phyloP scores from a whole-genome alignment of 805 yeast species.

The Zygosaccharomyces pseudorouxii region DNA sequence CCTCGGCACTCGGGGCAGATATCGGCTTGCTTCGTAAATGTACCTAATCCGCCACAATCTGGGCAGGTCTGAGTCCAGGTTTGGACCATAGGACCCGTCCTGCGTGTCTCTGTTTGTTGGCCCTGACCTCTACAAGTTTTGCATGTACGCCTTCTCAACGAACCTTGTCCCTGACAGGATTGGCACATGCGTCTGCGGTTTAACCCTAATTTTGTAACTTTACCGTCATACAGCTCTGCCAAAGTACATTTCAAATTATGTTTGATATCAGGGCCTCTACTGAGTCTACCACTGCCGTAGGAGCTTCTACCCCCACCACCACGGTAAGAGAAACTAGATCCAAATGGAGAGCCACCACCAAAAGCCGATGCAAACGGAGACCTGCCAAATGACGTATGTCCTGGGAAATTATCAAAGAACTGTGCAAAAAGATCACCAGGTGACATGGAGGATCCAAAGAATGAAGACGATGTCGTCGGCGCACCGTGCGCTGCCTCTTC shows the following conservation, averaged over 20 bases:
- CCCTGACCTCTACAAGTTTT: slow-evolving; percentile 43
- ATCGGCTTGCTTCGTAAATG: slow-evolving; percentile 30
- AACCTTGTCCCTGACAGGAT: slow-evolving; percentile 52
- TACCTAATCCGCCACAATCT: slow-evolving; percentile 42
- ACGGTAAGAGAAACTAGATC: neutral
- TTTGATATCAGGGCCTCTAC: slow-evolving; percentile 48
- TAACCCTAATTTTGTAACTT: slow-evolving; percentile 49
- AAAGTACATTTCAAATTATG: slow-evolving; percentile 51
- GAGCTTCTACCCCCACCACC: neutral
- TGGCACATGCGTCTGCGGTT: slow-evolving; percentile 47
- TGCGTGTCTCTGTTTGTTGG: slow-evolving; percentile 37
- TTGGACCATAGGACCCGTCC: slow-evolving; percentile 44
- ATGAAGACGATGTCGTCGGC: slow-evolving; percentile 7
- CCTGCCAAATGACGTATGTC: slow-evolving; percentile 1
- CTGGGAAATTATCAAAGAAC: slow-evolving; percentile 23
- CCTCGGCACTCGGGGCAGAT: slow-evolving; percentile 44
- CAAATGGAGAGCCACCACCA: neutral
- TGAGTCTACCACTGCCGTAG: slow-evolving; percentile 1
- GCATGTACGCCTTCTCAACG: slow-evolving; percentile 33
- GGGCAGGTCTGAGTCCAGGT: slow-evolving; percentile 43
- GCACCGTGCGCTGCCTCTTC: slow-evolving; percentile 8
- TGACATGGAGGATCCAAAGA: slow-evolving; percentile 14
- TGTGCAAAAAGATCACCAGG: slow-evolving; percentile 32
- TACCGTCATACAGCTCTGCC: slow-evolving; percentile 56
- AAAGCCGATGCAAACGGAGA: slow-evolving; percentile 1